Conservation (phyloP, 768 basidiomycete genomes). For the Suillus lakei region DNA sequence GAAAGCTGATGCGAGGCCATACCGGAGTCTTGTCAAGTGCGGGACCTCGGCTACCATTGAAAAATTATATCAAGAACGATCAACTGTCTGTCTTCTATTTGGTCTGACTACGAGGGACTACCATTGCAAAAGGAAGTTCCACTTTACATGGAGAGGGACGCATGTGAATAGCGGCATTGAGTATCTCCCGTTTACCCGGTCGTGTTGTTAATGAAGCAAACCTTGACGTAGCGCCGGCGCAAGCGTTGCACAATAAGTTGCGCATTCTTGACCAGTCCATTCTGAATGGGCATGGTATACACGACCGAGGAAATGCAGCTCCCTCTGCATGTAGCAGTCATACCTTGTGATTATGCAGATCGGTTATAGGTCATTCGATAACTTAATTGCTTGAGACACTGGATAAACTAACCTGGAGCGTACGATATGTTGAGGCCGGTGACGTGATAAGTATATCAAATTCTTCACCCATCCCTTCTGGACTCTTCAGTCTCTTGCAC, state of each 20-base stretch:
- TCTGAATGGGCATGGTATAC: conserved; percentile 8
- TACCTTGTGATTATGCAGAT: not conserved
- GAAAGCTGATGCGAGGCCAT: no score
- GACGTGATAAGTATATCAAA: not conserved
- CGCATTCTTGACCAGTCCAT: conserved; percentile 8
- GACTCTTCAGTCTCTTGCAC: not conserved
- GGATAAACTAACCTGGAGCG: not conserved
- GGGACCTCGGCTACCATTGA: no score
- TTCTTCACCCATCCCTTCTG: no score
- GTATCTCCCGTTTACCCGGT: no score
- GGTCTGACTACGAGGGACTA: no score
- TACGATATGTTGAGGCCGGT: not conserved
- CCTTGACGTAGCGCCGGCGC: not conserved
- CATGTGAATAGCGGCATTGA: no score
- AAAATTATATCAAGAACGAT: no score
- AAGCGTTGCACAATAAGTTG: conserved; percentile 5
- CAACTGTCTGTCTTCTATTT: no score
- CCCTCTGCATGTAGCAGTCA: not conserved
- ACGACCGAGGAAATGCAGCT: conserved; percentile 13
- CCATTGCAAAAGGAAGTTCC: not conserved
- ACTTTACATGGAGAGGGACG: not conserved
- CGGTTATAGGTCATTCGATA: not conserved
- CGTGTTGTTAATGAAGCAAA: not conserved
- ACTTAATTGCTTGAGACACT: not conserved
- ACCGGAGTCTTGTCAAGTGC: no score